phyloP scores from a whole-genome alignment of 345 rosid species.

The Eutrema yunnanense region DNA sequence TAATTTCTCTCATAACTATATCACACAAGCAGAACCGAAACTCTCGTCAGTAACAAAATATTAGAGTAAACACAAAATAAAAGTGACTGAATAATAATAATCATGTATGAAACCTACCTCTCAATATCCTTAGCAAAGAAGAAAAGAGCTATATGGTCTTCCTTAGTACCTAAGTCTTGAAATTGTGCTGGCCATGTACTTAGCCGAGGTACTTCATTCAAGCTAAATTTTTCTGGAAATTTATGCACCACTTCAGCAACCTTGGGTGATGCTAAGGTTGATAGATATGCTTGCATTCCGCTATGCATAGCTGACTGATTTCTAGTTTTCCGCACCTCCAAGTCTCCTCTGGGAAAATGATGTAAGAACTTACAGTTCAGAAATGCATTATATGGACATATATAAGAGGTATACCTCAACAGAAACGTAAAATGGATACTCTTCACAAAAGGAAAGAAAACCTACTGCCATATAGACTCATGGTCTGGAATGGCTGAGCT shows the following conservation, averaged over 20 bases:
- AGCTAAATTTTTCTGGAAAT: constrained; percentile 47
- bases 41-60: not conserved
- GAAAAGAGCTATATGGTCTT: constrained; percentile 89
- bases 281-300: constrained; percentile 86
- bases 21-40: constrained; percentile 17
- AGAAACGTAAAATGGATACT: not conserved
- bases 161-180: constrained; percentile 59
- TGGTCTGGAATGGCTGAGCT: constrained; percentile 69
- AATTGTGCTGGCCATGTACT: constrained; percentile 88
- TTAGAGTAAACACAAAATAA: not conserved
- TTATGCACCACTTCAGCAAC: constrained; percentile 57
- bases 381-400: not conserved
- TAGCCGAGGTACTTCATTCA: constrained; percentile 78
- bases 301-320: constrained; percentile 39
- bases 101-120: constrained; percentile 40
- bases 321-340: constrained; percentile 58
- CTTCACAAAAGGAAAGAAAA: constrained; percentile 19
- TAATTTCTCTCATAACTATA: constrained; percentile 76
- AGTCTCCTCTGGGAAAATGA: constrained; percentile 56
- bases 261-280: constrained; percentile 67
- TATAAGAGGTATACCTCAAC: not conserved
- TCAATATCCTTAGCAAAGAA: constrained; percentile 88
- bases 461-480: constrained; percentile 91
- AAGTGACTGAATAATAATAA: not conserved
- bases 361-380: not conserved